phyloP scores from a whole-genome alignment of 2,329 filamentous ascomycete species.

The Penicillium sp. region DNA sequence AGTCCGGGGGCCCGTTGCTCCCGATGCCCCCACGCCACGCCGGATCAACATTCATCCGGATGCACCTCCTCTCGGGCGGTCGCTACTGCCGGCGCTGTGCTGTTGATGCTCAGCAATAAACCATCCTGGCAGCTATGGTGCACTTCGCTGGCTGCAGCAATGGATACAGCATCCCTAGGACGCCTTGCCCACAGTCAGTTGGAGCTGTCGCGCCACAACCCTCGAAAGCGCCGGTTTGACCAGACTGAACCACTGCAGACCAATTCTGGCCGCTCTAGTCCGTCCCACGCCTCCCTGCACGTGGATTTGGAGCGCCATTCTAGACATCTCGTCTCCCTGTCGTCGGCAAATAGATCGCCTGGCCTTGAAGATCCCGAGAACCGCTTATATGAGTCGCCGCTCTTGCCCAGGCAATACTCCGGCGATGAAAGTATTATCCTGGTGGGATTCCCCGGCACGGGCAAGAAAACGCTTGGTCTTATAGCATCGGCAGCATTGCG shows the following conservation, averaged over 20 bases:
- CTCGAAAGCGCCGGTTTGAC: conserved; percentile 10
- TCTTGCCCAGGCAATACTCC: not conserved
- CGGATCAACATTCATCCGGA: not conserved
- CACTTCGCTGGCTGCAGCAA: not conserved
- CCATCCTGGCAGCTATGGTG: not conserved
- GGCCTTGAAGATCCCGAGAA: not conserved
- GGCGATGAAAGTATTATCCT: conserved; percentile 52
- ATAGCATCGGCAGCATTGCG: conserved; percentile 70
- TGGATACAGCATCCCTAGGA: conserved; percentile 1
- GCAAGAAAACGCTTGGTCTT: conserved; percentile 71
- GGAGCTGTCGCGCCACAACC: not conserved
- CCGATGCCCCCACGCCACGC: no score
- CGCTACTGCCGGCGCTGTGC: not conserved
- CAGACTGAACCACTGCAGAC: not conserved
- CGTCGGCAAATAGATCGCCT: conserved; percentile 1
- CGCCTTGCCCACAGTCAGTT: not conserved
- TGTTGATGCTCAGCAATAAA: not conserved
- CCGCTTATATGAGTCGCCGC: conserved; percentile 6
- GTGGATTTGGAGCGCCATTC: conserved; percentile 6
- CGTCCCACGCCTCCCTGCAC: not conserved
- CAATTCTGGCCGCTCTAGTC: not conserved
- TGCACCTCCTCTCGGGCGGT: no score
- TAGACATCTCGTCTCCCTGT: not conserved
- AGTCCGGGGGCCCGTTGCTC: not conserved
- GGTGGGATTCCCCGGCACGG: conserved; percentile 68